Evolutionary conservation across 2,329 filamentous ascomycete genomes (phyloP).

Genomic region (Paraphoma chrysanthemicola): DNA sequence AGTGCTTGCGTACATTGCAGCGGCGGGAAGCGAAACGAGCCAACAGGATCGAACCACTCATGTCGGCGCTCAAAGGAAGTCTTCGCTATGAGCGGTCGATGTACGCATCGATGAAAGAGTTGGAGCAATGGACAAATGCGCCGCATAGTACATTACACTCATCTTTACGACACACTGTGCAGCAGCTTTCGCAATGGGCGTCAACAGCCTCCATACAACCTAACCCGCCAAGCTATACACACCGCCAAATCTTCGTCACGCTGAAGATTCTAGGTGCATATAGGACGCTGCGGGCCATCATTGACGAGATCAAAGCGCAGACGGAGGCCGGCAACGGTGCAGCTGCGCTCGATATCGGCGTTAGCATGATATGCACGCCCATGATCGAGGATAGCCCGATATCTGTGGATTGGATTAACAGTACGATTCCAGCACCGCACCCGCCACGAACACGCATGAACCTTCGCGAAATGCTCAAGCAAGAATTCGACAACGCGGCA

Average conservation of each 20-base stretch:
- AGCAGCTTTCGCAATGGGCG: conserved; percentile 72
- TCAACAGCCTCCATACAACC: conserved; percentile 57
- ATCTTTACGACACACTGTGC: conserved; percentile 67
- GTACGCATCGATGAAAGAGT: conserved; percentile 68
- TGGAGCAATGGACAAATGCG: conserved; percentile 70
- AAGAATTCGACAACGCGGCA: conserved; percentile 65
- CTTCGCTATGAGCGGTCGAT: conserved; percentile 66
- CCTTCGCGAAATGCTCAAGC: conserved; percentile 66
- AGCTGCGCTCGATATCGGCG: conserved; percentile 72
- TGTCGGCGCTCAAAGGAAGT: conserved; percentile 68
- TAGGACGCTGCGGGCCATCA: conserved; percentile 65
- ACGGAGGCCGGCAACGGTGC: conserved; percentile 65
- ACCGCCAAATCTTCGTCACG: conserved; percentile 71
- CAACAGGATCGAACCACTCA: conserved; percentile 71
- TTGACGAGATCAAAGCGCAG: conserved; percentile 72
- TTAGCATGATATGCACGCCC: conserved; percentile 73
- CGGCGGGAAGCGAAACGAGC: conserved; percentile 70
- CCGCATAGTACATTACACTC: conserved; percentile 63
- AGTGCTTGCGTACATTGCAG: conserved; percentile 71
- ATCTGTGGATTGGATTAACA: conserved; percentile 42
- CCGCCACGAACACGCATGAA: conserved; percentile 54
- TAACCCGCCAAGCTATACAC: conserved; percentile 71
- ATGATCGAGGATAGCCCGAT: conserved; percentile 48
- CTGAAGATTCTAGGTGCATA: conserved; percentile 68
- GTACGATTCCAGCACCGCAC: conserved; percentile 30